These are phyloP conservation scores for Chimonanthus praecox DNA, from an alignment of 164 flowering plant species.

Conservation along the genomic window DNA sequence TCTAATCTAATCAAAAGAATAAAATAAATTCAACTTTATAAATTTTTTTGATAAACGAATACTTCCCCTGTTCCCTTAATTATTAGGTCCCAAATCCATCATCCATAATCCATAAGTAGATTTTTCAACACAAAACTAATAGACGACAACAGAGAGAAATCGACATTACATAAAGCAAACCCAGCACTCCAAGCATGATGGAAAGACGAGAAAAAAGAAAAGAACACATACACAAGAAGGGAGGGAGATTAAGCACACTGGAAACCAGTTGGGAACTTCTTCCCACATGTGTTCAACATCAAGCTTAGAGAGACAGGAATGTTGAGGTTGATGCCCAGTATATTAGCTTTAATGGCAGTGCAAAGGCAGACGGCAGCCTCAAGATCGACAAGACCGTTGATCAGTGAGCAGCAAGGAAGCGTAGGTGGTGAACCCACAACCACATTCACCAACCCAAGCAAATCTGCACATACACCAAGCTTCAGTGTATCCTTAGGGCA, in stretches of 20 bases:
- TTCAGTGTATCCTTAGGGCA: constrained; percentile 67
- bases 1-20: no score
- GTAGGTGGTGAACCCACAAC: constrained; percentile 49
- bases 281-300: constrained; percentile 56
- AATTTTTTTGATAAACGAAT: no score
- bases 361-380: constrained; percentile 80
- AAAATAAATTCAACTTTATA: no score
- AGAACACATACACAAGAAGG: not conserved
- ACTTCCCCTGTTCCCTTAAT: no score
- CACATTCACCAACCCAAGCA: constrained; percentile 39
- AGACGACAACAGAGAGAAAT: not conserved
- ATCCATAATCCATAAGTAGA: no score
- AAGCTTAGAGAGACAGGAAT: constrained; percentile 48
- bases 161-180: not conserved
- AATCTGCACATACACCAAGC: constrained; percentile 57
- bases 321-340: constrained; percentile 50
- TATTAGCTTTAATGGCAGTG: constrained; percentile 59
- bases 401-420: constrained; percentile 54
- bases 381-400: constrained; percentile 49
- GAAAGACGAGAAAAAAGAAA: no score
- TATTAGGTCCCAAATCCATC: no score
- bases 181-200: not conserved
- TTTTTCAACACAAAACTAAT: not conserved
- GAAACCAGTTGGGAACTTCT: constrained; percentile 54
- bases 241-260: constrained; percentile 34